Evolutionary conservation across 2,329 filamentous ascomycete genomes (phyloP), one percentile per base, ranked within the genome.

Genomic region (Fusarium floridanum): DNA sequence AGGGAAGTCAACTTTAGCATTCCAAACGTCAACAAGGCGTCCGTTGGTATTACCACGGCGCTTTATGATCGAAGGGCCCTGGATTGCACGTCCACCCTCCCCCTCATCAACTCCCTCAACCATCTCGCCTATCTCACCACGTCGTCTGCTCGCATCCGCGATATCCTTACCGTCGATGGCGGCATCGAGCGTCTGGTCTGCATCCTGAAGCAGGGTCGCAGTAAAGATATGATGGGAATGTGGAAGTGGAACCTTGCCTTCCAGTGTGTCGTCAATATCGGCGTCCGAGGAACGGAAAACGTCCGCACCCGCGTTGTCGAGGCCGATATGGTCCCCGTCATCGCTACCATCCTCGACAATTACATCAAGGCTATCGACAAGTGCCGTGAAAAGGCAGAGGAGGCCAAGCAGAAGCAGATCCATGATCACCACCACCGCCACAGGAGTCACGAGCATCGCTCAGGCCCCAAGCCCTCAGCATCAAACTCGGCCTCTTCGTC

Each of bases 231-330:
- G 92, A 98, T 98, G 96, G 96, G 98, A 83, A 98, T 98, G 94
- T 99, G 97, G 97, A 98, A 98, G 85, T 99, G 97, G 97, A 99
- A 98, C 81, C 89, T 99, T 73, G 97, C 97, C 63, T 99, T 99
- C 83, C 97, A 98, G 84, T 99, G 97, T 83, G 95, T 98, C 75
- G 97, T 99, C 82, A 99, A 99, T 84, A 98, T 99, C 81, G 97
- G 97, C 67, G 96, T 99, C 70, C 91, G 97, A 77, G 97, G 97
- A 70, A 98, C 97, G 14, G 97, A 99, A 85, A 92, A 91, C 76
- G 97, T 99, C 69, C 91, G 97, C 77, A 98, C 97, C 67, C 90
- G 97, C 76, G 96, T 99, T 4, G 97, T 99, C 62, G 97, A 99
- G 85, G 97, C 97, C 73, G 97, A 99, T 84, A 98, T 99, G 94